These are phyloP conservation scores for Penicillium sp. DNA, from an alignment of 2,329 filamentous ascomycete genomes.

Conservation along the genomic window DNA sequence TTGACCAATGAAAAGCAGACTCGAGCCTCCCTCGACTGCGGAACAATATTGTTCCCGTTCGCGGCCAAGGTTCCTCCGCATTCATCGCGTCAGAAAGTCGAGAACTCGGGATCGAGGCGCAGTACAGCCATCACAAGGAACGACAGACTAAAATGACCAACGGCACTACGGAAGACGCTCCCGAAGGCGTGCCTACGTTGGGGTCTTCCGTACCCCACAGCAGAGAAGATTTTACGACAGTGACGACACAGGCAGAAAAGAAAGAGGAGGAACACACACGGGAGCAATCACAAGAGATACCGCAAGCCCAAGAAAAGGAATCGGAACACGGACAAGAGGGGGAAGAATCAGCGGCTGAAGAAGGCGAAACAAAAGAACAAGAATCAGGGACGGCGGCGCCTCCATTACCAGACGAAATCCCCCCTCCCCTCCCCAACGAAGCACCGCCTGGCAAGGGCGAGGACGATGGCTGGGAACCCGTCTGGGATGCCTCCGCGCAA, in stretches of 20 bases:
- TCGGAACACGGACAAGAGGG: constrained; percentile 12
- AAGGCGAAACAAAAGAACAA: constrained; percentile 22
- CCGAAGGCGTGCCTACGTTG: not conserved
- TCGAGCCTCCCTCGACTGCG: not conserved
- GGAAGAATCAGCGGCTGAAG: constrained; percentile 19
- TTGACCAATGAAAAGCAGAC: constrained; percentile 3
- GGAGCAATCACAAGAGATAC: not conserved
- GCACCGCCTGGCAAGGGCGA: constrained; percentile 52
- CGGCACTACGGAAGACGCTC: not conserved
- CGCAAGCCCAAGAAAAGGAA: not conserved
- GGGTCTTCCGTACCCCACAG: not conserved
- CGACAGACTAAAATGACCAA: constrained; percentile 1
- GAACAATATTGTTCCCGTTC: constrained; percentile 4
- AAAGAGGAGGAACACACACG: not conserved
- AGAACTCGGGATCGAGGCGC: not conserved
- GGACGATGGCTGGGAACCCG: constrained; percentile 77
- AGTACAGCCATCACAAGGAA: not conserved
- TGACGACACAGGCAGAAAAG: constrained; percentile 3
- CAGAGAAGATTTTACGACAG: constrained; percentile 1
- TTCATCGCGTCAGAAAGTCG: not conserved
- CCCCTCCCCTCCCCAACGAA: constrained; percentile 59
- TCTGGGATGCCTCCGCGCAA: constrained; percentile 72
- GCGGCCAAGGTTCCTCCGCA: constrained; percentile 1
- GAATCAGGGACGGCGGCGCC: constrained; percentile 35
- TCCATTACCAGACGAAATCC: constrained; percentile 49